Evolutionary conservation across 2,329 filamentous ascomycete species (phyloP).

Genomic region (Tolypocladium album): DNA sequence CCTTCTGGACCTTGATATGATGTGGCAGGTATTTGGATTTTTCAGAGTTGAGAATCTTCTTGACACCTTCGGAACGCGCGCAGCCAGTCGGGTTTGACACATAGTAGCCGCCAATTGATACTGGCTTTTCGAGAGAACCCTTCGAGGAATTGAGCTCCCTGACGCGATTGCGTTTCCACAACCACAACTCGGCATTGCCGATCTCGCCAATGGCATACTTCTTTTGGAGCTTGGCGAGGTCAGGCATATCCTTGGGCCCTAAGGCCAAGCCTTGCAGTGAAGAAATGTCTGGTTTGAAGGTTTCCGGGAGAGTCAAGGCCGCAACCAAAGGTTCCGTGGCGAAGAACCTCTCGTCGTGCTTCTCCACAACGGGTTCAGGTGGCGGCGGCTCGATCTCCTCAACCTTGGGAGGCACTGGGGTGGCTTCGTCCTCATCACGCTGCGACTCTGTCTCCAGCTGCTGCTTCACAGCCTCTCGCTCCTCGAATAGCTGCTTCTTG

Average conservation of each 20-base stretch:
- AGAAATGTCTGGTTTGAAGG: constrained; percentile 33
- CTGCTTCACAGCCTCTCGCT: constrained; percentile 50
- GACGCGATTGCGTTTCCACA: constrained; percentile 46
- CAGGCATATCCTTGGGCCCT: constrained; percentile 34
- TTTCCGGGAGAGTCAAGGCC: constrained; percentile 33
- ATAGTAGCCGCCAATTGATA: constrained; percentile 57
- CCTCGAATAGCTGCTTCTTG: constrained; percentile 66
- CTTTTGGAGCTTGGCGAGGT: constrained; percentile 36
- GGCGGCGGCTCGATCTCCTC: constrained; percentile 9
- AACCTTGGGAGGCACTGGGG: constrained; percentile 20
- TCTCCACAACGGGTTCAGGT: constrained; percentile 37
- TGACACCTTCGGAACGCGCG: constrained; percentile 84
- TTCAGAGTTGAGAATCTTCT: constrained; percentile 92
- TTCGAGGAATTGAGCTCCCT: constrained; percentile 39
- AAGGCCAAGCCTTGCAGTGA: constrained; percentile 33
- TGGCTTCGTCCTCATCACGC: constrained; percentile 28
- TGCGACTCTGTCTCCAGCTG: constrained; percentile 37
- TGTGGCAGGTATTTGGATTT: constrained; percentile 98
- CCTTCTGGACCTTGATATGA: constrained; percentile 90
- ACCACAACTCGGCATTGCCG: constrained; percentile 41
- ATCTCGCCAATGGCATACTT: constrained; percentile 33
- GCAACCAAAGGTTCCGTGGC: constrained; percentile 33
- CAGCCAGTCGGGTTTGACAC: constrained; percentile 77
- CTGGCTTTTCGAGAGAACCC: constrained; percentile 17
- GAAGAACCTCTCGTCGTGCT: constrained; percentile 35